These are phyloP conservation scores for Quercus lobata DNA, from an alignment of 331 rosid species.

Conservation along the genomic window DNA sequence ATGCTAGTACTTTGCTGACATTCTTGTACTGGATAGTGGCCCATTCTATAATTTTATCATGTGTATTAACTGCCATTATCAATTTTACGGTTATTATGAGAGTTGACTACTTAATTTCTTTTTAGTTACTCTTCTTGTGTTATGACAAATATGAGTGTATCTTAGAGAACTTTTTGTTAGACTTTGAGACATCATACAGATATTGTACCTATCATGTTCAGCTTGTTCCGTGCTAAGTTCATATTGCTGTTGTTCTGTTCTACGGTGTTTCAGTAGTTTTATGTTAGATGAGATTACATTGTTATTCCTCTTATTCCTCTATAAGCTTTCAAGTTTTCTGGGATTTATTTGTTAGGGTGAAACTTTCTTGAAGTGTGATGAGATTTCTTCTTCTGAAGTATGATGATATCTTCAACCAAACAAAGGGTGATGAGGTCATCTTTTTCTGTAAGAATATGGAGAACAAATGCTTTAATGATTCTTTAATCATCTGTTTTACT, in stretches of 20 bases:
- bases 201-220: background rate
- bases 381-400: background rate
- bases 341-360: background rate
- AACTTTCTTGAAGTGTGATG: constrained; percentile 5
- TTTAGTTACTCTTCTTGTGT: background rate
- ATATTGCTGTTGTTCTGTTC: background rate
- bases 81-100: background rate
- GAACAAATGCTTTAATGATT: background rate
- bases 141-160: background rate
- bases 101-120: background rate
- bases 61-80: background rate
- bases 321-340: background rate
- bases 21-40: background rate
- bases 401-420: too few species aligned
- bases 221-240: background rate
- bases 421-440: background rate
- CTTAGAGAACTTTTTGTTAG: background rate
- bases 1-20: constrained; percentile 8
- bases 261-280: constrained; percentile 8
- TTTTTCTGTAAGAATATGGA: constrained; percentile 1
- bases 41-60: background rate
- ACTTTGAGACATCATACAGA: background rate
- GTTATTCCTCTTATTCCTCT: too few species aligned
- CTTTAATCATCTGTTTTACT: too few species aligned
- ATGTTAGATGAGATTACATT: background rate